Evolutionary conservation across 768 basidiomycete species (phyloP).

Genomic region (Psilocybe tampanensis): DNA sequence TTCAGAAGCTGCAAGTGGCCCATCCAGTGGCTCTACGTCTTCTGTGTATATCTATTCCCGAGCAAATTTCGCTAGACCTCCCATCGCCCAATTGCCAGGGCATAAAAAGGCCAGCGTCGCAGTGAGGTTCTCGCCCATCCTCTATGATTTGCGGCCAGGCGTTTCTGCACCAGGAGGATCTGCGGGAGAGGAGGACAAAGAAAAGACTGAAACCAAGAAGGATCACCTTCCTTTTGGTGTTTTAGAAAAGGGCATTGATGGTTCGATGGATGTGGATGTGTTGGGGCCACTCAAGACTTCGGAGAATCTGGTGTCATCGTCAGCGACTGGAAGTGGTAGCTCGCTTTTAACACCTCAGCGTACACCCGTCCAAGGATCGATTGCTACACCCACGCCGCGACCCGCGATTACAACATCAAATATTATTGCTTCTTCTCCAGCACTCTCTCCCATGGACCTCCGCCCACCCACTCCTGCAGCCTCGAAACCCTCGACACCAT

Average conservation of each 20-base stretch:
- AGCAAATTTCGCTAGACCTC: conserved; percentile 90
- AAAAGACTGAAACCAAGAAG: conserved; percentile 27
- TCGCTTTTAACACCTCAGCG: conserved; percentile 35
- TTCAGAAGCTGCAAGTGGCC: conserved; percentile 18
- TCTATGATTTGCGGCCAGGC: conserved; percentile 85
- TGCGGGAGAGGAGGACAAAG: conserved; percentile 24
- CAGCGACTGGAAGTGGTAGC: conserved; percentile 8
- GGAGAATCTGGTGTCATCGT: conserved; percentile 7
- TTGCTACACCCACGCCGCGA: conserved; percentile 54
- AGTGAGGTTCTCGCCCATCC: conserved; percentile 88
- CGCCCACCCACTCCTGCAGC: conserved; percentile 65
- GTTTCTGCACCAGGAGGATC: conserved; percentile 44
- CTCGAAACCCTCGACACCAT: conserved; percentile 56
- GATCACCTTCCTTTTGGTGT: conserved; percentile 45
- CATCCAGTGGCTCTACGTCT: conserved; percentile 54
- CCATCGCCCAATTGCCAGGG: conserved; percentile 93
- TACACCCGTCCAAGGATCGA: conserved; percentile 30
- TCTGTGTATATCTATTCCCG: conserved; percentile 94
- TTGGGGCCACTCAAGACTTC: conserved; percentile 38
- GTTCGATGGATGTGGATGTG: conserved; percentile 61
- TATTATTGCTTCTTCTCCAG: conserved; percentile 43
- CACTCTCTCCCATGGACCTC: conserved; percentile 54
- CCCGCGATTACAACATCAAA: conserved; percentile 32
- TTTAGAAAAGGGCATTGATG: conserved; percentile 70
- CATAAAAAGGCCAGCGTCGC: conserved; percentile 96